Conservation (phyloP, 306 rosid genomes). For the Benincasa hispida region DNA sequence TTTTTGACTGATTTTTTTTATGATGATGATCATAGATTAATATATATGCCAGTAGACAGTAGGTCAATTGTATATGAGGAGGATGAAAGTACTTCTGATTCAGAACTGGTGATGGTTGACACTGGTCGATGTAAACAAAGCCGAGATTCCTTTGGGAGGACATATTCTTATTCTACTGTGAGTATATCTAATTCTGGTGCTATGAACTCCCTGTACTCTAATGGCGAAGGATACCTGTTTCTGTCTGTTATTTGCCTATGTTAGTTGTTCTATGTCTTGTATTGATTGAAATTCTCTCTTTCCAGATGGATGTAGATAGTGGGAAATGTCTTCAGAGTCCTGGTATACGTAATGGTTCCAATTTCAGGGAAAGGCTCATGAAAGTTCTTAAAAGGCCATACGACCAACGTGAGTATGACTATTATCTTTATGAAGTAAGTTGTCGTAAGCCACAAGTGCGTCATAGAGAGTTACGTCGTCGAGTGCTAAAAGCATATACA, state of each 20-base stretch:
- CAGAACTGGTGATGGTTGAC: slow-evolving; percentile 23
- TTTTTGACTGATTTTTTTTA: slow-evolving; percentile 6
- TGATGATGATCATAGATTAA: slow-evolving; percentile 6
- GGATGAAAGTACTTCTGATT: slow-evolving; percentile 22
- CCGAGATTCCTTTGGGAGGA: slow-evolving; percentile 16
- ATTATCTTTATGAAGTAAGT: slow-evolving; percentile 4
- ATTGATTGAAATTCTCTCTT: slow-evolving; percentile 8
- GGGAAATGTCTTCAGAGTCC: background rate
- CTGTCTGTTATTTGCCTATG: background rate
- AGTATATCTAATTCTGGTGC: background rate
- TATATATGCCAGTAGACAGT: slow-evolving; percentile 1
- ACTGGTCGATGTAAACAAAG: slow-evolving; percentile 11
- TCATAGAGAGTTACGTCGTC: slow-evolving; percentile 21
- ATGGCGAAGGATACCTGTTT: background rate
- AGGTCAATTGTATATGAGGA: slow-evolving; percentile 4
- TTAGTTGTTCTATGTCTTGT: background rate
- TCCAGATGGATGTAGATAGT: slow-evolving; percentile 15
- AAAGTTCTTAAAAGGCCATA: slow-evolving; percentile 44
- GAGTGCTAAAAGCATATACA: slow-evolving; percentile 15
- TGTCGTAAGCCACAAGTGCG: slow-evolving; percentile 8
- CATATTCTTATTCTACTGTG: background rate
- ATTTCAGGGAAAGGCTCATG: slow-evolving; percentile 42
- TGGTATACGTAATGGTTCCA: slow-evolving; percentile 7
- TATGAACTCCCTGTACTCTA: background rate
- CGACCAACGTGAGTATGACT: slow-evolving; percentile 20